Evolutionary conservation across 805 yeast species (phyloP), one percentile per base, ranked within the genome.

Genomic region (Metschnikowia baotianmanensis): DNA sequence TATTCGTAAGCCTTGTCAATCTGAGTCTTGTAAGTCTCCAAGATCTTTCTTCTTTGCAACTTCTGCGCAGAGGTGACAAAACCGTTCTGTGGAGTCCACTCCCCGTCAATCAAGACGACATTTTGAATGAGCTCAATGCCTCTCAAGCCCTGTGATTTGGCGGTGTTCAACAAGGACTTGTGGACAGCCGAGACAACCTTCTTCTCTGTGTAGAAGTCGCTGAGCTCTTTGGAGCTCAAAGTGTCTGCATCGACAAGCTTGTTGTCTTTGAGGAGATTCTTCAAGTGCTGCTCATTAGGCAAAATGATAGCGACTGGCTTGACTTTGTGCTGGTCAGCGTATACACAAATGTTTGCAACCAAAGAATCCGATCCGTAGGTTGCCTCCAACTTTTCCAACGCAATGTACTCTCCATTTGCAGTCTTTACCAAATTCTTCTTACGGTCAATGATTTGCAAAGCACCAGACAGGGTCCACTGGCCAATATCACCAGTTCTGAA

Each of bases 1-100:
- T 25, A 25, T 11, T 29, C 28, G 51, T 86, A 90, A 25, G 87
- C 76, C 45, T 68, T 70, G 46, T 85, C 86, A 55, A 93, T 86
- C 35, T 74, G 77, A 26, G 74, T 74, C 63, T 82, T 64, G 59
- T 83, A 85, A 46, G 82, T 77, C 23, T 73, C 78, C 53, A 87
- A 69, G 58, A 93, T 93, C 72, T 85, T 85, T 74, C 77, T 86
- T 74, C 99, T 84, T 73, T 91, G 96, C 57, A 93, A 76, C 69
- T 93, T 93, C 68, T 90, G 97, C 19, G 99, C 99, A 44, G 95
- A 82, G 12, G 98, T 89, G 42, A 91, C 95, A 51, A 71, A 87
- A 0, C 96, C 98, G 59, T 80, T 86, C 65, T 88, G 93, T 31
- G 99, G 98, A 29, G 98, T 93, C 98, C 99, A 93, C 71, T 93